A percentile compares a stretch with the other conserved stretches of the same genome.
Evolutionary conservation across 495 filamentous ascomycete genomes (phyloP).

Genomic region (Xylona heveae): DNA sequence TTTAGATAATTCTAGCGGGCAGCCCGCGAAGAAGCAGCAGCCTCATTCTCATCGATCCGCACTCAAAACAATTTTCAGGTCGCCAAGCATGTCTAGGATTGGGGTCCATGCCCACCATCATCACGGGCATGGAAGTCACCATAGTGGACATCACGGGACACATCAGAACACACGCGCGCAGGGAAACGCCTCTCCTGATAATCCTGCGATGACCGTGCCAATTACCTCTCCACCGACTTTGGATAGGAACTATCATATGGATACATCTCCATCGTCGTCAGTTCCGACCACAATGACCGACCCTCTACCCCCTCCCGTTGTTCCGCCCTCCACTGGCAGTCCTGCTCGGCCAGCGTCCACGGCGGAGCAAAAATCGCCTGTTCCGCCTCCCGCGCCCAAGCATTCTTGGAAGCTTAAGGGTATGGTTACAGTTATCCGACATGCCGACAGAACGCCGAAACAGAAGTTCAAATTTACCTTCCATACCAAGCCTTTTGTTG

Average conservation of each 20-base stretch:
- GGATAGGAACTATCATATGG: constrained; percentile 13
- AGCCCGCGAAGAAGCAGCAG: background rate
- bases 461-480: constrained; percentile 99
- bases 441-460: constrained; percentile 93
- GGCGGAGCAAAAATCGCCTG: too few relatives aligned
- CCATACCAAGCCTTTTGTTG: constrained; percentile 87
- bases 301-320: constrained; percentile 1
- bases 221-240: constrained; percentile 27
- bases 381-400: constrained; percentile 71
- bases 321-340: background rate
- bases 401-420: constrained; percentile 96
- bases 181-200: constrained; percentile 17
- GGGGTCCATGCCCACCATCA: constrained; percentile 21
- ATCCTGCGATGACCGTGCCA: constrained; percentile 20
- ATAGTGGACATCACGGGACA: too few relatives aligned
- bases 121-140: constrained; percentile 11
- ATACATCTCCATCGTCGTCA: background rate
- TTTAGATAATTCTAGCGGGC: too few relatives aligned
- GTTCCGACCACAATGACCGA: too few relatives aligned
- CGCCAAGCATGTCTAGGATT: constrained; percentile 42
- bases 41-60: constrained; percentile 15
- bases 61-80: constrained; percentile 30
- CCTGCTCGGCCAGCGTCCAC: background rate
- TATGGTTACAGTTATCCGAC: constrained; percentile 90
- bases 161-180: background rate